Evolutionary conservation across 805 yeast species (phyloP), one percentile per base, ranked within the genome.

Genomic region (Candida tammaniensis): DNA sequence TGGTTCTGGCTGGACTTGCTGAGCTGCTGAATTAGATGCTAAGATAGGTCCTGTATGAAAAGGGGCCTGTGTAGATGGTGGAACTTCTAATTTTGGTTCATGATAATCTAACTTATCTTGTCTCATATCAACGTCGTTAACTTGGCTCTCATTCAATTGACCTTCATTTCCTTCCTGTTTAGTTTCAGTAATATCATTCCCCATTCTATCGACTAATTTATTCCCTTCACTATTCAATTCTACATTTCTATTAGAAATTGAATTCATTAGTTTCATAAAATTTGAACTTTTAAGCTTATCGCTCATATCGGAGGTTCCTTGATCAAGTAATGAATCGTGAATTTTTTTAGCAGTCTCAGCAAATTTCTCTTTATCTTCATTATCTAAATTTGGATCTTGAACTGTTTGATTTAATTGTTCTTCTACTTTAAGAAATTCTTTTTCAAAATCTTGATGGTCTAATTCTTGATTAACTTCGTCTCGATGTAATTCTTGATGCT

Each of bases 261-360:
- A 55, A 24, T 48, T 46, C 73, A 67, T 67, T 24, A 67, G 49
- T 43, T 65, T 62, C 29, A 67, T 44, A 38, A 67, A 67, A 24
- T 55, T 46, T 7, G 64, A 56, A 38, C 59, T 57, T 38, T 59
- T 54, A 36, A 67, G 54, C 44, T 67, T 67, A 12, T 54, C 48
- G n/a, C n/a, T n/a, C n/a, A n/a, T n/a, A n/a, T n/a, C n/a, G n/a
- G n/a, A n/a, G n/a, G n/a, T n/a, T 11, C 42, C 42, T 15, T 47
- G 42, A 3, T 39, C 33, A 12, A 18, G 24, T 48, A 59, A 52
- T 10, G 67, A 49, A 4, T 42, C 38, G 17, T 60, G 57, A 11
- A 67, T 68, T 35, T 57, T 51, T 24, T 54, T 41, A 4, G 73
- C 73, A 0, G 69, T 58, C 28, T 53, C 48, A 8, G 73, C 72